Evolutionary conservation across 352 stramenopile genomes (phyloP), one percentile per base, ranked within the genome.

Genomic region (Elongisporangium anandrum): DNA sequence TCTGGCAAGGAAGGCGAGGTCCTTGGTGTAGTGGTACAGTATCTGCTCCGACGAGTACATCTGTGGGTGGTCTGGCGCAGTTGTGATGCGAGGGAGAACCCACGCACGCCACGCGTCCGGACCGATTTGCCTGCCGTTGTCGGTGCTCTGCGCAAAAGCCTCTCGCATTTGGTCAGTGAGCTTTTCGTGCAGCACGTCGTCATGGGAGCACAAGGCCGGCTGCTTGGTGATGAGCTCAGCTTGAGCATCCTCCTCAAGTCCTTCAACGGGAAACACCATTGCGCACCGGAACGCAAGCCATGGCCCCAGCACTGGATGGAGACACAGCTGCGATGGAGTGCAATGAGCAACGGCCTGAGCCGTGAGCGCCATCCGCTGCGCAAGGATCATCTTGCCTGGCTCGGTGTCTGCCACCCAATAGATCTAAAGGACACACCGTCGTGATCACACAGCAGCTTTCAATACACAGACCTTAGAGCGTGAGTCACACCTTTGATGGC

Each of bases 21-120:
- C 79, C 17, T 90, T 92, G 29, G 78, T 85, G 68, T 92, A 90
- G 21, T 92, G 82, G 49, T 90, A 92, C 59, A 88, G 50, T 16
- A 75, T 81, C 64, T 92, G 82, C 52, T 85, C 77, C 17, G 58
- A 61, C 21, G 72, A 72, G 63, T 92, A 90, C 78, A 81, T 85
- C 48, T 72, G 69, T 9, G 63, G 60, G 54, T 92, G 82, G 41
- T 72, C 68, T 2, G 82, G 82, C n/a, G 72, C 66, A 34, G 89
- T 70, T 3, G 73, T 78, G 41, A 90, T 74, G 7, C 82, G 79
- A 16, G 81, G 77, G 12, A 83, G 59, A 10, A 70, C 73, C 82
- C 82, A 90, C 0, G 64, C 68, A 26, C 71, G 73, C 78, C 81
- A 88, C 6, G 79, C 72, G 16, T 81, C 72, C 1, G 72, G 64